Conservation (phyloP, 176 grass and related monocot species). For the Zoysia pacifica region DNA sequence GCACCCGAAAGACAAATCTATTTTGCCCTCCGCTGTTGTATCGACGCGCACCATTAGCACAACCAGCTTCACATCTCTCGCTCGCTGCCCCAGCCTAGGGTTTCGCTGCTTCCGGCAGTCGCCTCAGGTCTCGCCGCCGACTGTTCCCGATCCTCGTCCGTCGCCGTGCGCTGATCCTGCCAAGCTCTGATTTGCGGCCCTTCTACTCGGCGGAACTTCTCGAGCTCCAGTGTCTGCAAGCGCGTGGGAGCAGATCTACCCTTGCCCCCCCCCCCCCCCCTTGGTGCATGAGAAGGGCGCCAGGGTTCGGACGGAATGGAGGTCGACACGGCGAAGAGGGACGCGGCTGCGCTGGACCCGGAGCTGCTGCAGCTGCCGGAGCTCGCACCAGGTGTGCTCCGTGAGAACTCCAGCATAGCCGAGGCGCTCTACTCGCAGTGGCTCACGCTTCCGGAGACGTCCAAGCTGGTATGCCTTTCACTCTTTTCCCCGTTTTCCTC, state of each 20-base stretch:
- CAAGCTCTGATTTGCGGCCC: slow-evolving; percentile 31
- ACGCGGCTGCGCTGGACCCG: slow-evolving; percentile 79
- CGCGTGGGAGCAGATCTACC: slow-evolving; percentile 56
- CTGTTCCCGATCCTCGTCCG: slow-evolving; percentile 40
- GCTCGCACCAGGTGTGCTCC: slow-evolving; percentile 69
- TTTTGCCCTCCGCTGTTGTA: slow-evolving; percentile 44
- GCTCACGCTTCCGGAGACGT: slow-evolving; percentile 79
- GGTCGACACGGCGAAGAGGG: slow-evolving; percentile 61
- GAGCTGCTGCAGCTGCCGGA: slow-evolving; percentile 95
- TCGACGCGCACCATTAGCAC: slow-evolving; percentile 51
- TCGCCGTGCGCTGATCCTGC: not conserved
- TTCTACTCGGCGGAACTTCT: not conserved
- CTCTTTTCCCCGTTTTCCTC: slow-evolving; percentile 4
- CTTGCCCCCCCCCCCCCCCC: not conserved
- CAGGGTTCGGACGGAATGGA: slow-evolving; percentile 58
- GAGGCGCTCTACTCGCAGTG: slow-evolving; percentile 86
- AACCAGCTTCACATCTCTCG: slow-evolving; percentile 23
- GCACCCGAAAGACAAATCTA: slow-evolving; percentile 34
- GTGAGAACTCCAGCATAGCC: slow-evolving; percentile 64
- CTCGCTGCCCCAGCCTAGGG: slow-evolving; percentile 41
- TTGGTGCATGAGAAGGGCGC: slow-evolving; percentile 72
- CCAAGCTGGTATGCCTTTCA: slow-evolving; percentile 75
- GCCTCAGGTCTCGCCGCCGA: slow-evolving; percentile 42
- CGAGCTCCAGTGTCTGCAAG: slow-evolving; percentile 28
- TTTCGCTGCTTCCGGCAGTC: slow-evolving; percentile 29